Base-by-base conservation (phyloP, 2,329 filamentous ascomycete species). In the Exophiala mesophila region DNA sequence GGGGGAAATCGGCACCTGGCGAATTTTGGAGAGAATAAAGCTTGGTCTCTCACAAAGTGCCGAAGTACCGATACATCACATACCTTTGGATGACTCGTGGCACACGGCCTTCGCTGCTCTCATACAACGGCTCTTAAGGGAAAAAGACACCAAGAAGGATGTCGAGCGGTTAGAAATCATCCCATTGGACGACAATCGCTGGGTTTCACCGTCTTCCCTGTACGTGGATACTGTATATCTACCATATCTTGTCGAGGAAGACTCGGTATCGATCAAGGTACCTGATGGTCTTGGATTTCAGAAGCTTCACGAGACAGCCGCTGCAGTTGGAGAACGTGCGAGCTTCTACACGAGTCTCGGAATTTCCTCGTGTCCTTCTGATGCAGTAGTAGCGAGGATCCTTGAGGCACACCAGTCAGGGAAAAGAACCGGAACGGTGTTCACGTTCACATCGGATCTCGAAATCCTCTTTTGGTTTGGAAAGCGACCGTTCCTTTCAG, bases 391-490 rank as follows among this genome's bases (percentile, higher is more conserved):
- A 15, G n/a, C 13, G 23, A 34, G 20, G 12, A 49, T 45, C 32
- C 31, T 45, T n/a, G 30, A 39, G 7, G 18, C 9, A 17, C n/a
- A n/a, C n/a, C 4, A 34, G 20, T 33, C 33, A 7, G 16, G 20
- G 15, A 24, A 10, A 18, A 39, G 42, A 20, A 12, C 16, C 15
- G 37, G 35, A 21, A 35, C 12, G 9, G 3, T 36, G 12, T 30
- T 15, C 12, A 39, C 19, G 5, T 45, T 45, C 10, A 18, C 32
- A 13, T 36, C 3, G 15, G 42, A 49, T 32, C 31, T 43, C 10
- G 46, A 49, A 34, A 37, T 49, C 13, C 42, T 49, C 23, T 49
- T 45, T 18, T 49, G 46, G 46, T 45, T 45, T 32, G n/a, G n/a
- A n/a, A n/a, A n/a, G n/a, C n/a, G n/a, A n/a, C n/a, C n/a, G n/a